Evolutionary conservation across 805 yeast species (phyloP).

Genomic region (Saccharomycopsis oosterbeekiorum): DNA sequence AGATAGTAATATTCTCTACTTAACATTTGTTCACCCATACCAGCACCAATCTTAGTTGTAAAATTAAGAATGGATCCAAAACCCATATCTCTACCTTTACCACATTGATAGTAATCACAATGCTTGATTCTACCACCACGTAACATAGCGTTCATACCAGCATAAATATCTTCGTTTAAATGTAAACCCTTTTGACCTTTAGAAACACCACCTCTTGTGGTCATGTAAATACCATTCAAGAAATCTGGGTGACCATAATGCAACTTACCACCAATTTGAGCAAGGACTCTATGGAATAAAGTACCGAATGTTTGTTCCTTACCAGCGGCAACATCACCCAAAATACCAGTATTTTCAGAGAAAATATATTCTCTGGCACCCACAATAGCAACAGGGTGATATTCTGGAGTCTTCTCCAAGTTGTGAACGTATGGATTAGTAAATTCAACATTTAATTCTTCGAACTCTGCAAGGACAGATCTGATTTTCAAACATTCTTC

Average conservation of each 20-base stretch:
- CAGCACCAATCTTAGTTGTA: conserved; percentile 94
- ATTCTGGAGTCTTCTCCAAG: conserved; percentile 28
- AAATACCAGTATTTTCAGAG: conserved; percentile 83
- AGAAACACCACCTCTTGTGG: conserved; percentile 91
- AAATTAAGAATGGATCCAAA: conserved; percentile 87
- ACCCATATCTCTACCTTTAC: conserved; percentile 93
- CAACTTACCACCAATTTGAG: conserved; percentile 88
- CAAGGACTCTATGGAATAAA: conserved; percentile 82
- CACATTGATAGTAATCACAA: conserved; percentile 93
- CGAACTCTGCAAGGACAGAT: conserved; percentile 83
- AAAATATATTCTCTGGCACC: conserved; percentile 95
- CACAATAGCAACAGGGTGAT: conserved; percentile 72
- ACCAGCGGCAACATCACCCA: conserved; percentile 96
- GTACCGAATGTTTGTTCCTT: conserved; percentile 97
- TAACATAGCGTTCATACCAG: conserved; percentile 83
- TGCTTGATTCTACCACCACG: conserved; percentile 94
- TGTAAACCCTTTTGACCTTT: conserved; percentile 93
- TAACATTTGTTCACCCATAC: conserved; percentile 94
- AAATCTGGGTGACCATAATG: conserved; percentile 98
- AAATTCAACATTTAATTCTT: conserved; percentile 52
- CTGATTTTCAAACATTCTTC: conserved; percentile 92
- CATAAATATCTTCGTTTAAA: conserved; percentile 89
- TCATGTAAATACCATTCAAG: conserved; percentile 82
- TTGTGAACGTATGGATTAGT: conserved; percentile 56
- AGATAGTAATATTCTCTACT: conserved; percentile 87